Evolutionary conservation across 2,329 filamentous ascomycete genomes (phyloP), one percentile per base, ranked within the genome.

Genomic region (Stagonosporopsis rhizophila): DNA sequence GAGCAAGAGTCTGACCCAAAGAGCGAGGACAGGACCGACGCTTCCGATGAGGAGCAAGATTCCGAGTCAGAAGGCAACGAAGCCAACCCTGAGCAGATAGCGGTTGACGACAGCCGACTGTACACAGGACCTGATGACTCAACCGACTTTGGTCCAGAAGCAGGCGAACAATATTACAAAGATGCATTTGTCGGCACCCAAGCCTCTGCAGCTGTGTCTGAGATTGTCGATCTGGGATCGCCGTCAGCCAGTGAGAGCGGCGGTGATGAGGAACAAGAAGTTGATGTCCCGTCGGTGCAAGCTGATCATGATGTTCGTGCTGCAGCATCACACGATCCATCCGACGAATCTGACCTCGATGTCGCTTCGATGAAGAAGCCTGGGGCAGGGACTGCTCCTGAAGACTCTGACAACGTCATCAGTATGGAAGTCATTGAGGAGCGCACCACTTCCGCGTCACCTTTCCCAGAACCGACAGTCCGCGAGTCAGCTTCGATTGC

Each of bases 181-280:
- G 30, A 41, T 19, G 8, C 3, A n/a, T 17, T 25, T 30, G 6
- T 15, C 19, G 44, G 25, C 11, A 66, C 44, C 14, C 42, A 61
- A 2, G 52, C 25, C 6, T 56, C 58, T 19, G 40, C 42, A n/a
- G 37, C 42, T 34, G 44, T 38, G 2, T 58, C 61, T 22, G 61
- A 64, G 25, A 49, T 71, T 8, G 52, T 71, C 23, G 65, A 73
- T 54, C 49, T 71, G 19, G 67, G 62, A 9, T 68, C 69, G 7
- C 59, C 59, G 4, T 62, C 64, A 11, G 54, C 44, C 1, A 40
- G 49, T 20, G 47, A 53, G 15, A 49, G 40, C 20, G 50, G 60
- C 19, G 35, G 48, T 11, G 20, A 38, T 14, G 22, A 51, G 0
- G 27, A 20, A 34, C n/a, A 17, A 4, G 23, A 23, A 12, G 6